Conservation (phyloP, 176 grass and related monocot genomes). For the Avena insularis region DNA sequence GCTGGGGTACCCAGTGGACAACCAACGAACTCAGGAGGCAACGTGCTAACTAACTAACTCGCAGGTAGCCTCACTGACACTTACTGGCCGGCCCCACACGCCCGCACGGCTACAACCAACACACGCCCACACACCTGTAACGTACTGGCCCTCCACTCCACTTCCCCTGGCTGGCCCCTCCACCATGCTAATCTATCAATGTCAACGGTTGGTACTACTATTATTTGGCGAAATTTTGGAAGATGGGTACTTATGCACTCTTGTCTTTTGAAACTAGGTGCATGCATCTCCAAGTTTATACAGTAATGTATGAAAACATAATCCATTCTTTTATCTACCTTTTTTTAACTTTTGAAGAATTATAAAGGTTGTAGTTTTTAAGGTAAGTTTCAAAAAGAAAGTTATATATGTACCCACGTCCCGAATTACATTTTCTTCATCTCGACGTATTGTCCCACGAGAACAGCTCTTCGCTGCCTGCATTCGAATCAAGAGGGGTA, state of each 20-base stretch:
- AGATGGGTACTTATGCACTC: background rate
- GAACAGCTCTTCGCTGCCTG: too few relatives aligned
- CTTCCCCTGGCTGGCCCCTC: background rate
- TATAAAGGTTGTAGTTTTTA: too few relatives aligned
- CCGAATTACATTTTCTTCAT: too few relatives aligned
- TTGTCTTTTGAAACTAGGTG: background rate
- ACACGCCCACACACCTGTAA: background rate
- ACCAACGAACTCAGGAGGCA: constrained; percentile 18
- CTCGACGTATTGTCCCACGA: too few relatives aligned
- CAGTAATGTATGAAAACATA: too few relatives aligned
- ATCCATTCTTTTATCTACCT: too few relatives aligned
- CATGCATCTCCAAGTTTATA: too few relatives aligned
- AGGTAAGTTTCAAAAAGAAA: too few relatives aligned
- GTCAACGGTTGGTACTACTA: background rate
- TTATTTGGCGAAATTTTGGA: background rate
- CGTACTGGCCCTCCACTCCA: constrained; percentile 29
- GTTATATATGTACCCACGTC: too few relatives aligned
- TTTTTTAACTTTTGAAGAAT: too few relatives aligned
- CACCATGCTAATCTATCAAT: background rate
- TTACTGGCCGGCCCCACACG: background rate
- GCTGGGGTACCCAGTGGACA: constrained; percentile 43
- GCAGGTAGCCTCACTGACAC: background rate
- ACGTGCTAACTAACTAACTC: constrained; percentile 47
- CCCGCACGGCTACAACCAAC: background rate
- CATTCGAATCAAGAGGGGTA: too few relatives aligned